These are phyloP conservation scores for Chloris gayana DNA, from an alignment of 176 grass and related monocot species.

Conservation along the genomic window DNA sequence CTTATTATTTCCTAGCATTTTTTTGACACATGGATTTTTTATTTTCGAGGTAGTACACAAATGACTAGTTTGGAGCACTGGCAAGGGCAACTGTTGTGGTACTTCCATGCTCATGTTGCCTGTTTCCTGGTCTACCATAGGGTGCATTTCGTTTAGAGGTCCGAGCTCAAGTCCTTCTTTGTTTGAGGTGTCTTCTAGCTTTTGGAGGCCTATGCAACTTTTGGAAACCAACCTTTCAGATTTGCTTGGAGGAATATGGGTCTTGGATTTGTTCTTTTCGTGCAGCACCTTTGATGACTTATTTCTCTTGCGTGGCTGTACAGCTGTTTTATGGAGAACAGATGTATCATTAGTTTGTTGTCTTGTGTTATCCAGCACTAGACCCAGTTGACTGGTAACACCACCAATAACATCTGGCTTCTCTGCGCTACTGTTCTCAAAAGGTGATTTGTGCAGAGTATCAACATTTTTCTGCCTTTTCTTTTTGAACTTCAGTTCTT, in stretches of 20 bases:
- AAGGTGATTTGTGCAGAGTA: too few species aligned
- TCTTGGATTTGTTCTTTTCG: neutral
- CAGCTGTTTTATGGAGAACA: too few species aligned
- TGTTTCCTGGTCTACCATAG: constrained; percentile 11
- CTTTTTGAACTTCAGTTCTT: neutral
- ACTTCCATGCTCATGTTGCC: constrained; percentile 13
- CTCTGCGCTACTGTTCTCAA: too few species aligned
- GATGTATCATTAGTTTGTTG: too few species aligned
- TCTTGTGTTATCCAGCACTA: too few species aligned
- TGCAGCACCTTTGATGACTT: constrained; percentile 9
- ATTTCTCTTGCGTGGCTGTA: constrained; percentile 37
- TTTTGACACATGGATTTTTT: constrained; percentile 4
- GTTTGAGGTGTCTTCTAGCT: neutral
- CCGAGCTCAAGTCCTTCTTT: constrained; percentile 19
- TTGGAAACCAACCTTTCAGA: constrained; percentile 3
- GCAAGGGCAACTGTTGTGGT: constrained; percentile 21
- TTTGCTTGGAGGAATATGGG: constrained; percentile 12
- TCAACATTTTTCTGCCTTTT: neutral
- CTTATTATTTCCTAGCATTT: constrained; percentile 6
- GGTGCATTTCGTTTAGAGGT: constrained; percentile 8
- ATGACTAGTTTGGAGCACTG: constrained; percentile 7
- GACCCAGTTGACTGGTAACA: too few species aligned
- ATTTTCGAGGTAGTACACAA: neutral
- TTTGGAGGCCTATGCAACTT: constrained; percentile 20
- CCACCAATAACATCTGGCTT: too few species aligned